phyloP scores from a whole-genome alignment of 345 rosid species.

The Murraya koenigii region DNA sequence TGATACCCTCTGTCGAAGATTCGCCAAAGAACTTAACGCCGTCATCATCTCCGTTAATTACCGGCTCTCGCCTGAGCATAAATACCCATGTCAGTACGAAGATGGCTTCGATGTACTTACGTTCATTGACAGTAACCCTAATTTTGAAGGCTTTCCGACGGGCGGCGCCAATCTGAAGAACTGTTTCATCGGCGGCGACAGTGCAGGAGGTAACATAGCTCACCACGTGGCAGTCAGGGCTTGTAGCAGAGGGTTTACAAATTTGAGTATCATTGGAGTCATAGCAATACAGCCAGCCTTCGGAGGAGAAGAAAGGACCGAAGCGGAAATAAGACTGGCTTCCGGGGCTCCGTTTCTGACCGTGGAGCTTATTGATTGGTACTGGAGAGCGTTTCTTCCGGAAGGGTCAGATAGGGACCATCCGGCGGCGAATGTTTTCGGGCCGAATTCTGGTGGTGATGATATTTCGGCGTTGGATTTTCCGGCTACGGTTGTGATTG shows the following conservation, averaged over 20 bases:
- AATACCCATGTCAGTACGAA: slow-evolving; percentile 33
- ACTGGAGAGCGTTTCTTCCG: slow-evolving; percentile 29
- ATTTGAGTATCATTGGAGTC: slow-evolving; percentile 19
- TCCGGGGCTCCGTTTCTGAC: slow-evolving; percentile 1
- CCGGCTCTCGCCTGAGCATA: slow-evolving; percentile 36
- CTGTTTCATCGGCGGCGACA: slow-evolving; percentile 34
- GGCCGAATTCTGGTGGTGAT: slow-evolving; percentile 1
- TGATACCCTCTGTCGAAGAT: slow-evolving; percentile 25
- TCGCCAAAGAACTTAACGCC: slow-evolving; percentile 23
- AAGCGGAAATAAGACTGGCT: slow-evolving; percentile 19
- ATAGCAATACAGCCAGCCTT: slow-evolving; percentile 34
- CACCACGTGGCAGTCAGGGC: slow-evolving; percentile 37
- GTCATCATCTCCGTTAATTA: slow-evolving; percentile 35
- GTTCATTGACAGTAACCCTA: slow-evolving; percentile 18
- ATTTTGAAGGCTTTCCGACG: slow-evolving; percentile 16
- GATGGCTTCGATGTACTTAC: slow-evolving; percentile 33
- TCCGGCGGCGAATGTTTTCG: slow-evolving; percentile 8
- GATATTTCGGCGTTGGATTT: slow-evolving; percentile 20
- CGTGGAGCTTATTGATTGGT: slow-evolving; percentile 14
- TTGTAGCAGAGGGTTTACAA: background rate
- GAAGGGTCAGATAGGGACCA: slow-evolving; percentile 26
- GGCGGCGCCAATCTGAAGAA: background rate
- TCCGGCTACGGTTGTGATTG: slow-evolving; percentile 20
- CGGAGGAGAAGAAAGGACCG: slow-evolving; percentile 37
- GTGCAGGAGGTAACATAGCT: slow-evolving; percentile 42